Evolutionary conservation across 805 yeast genomes (phyloP), one percentile per base, ranked within the genome.

Genomic region (Saccharomycopsis microspora): DNA sequence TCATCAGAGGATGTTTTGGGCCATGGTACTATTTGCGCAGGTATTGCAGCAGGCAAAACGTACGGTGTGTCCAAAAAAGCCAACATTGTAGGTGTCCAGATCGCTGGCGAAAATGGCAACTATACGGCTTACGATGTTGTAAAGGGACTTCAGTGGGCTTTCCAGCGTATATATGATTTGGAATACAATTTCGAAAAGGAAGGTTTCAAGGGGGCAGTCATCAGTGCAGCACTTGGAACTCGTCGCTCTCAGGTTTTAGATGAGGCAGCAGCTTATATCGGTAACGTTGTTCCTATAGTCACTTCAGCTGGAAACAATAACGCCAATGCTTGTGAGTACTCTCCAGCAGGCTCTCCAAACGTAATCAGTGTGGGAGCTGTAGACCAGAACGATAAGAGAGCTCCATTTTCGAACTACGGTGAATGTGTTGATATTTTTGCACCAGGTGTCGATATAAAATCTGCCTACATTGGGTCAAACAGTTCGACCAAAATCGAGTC

Each of bases 1-100:
- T 86, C 80, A 57, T 71, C 72, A 46, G 86, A 80, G 56, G 96
- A 88, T 62, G 90, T 86, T 45, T 82, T 84, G 57, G 97, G 96
- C 45, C 97, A 88, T 65, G 97, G 97, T 59, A 85, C 96, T 41
- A 96, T 88, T 61, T 85, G 94, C 69, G 96, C 96, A 10, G 96
- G 96, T 65, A 86, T 93, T 35, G 85, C 88, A 58, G 96, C 81
- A 43, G 84, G 94, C 30, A 70, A 71, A 52, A 68, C 75, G 45
- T 85, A 80, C 55, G 96, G 96, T 67, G 89, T 86, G 46, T 88
- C 95, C 49, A 86, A 87, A 66, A 70, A 75, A 45, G 93, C 89
- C 8, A 71, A 79, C 11, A 64, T 86, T 47, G 87, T 84, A 58
- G 94, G 93, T 33, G 85, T 86, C 52, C 85, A 86, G 63, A 95